Conservation (phyloP, 2,329 filamentous ascomycete genomes). For the Tolypocladium ovalisporum region DNA sequence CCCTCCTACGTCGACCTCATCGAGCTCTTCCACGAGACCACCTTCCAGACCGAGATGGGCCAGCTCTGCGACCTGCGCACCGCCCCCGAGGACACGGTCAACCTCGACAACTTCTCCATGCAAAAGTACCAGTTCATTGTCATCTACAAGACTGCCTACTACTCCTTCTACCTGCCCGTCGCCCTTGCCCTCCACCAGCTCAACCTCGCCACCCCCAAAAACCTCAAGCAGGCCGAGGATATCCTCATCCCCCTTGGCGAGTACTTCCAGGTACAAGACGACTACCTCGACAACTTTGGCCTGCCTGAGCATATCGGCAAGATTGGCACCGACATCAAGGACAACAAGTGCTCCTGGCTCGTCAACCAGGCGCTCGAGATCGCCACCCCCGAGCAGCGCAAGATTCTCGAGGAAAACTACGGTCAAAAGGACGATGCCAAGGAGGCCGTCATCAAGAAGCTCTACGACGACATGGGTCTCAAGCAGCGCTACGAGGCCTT, state of each 20-base stretch:
- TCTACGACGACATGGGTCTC: slow-evolving; percentile 78
- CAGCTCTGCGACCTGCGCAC: slow-evolving; percentile 93
- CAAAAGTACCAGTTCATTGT: slow-evolving; percentile 97
- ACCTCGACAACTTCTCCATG: slow-evolving; percentile 91
- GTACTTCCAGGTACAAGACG: slow-evolving; percentile 98
- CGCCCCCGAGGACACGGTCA: slow-evolving; percentile 84
- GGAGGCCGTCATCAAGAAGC: slow-evolving; percentile 77
- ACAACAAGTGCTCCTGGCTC: slow-evolving; percentile 99
- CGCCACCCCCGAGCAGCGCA: slow-evolving; percentile 73
- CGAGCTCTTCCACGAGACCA: slow-evolving; percentile 92
- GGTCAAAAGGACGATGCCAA: slow-evolving; percentile 77
- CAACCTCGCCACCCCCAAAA: slow-evolving; percentile 73
- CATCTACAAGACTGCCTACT: slow-evolving; percentile 99
- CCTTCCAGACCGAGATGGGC: slow-evolving; percentile 89
- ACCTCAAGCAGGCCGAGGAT: slow-evolving; percentile 78
- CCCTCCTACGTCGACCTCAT: slow-evolving; percentile 81
- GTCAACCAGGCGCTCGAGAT: slow-evolving; percentile 85
- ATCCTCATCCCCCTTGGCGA: slow-evolving; percentile 96
- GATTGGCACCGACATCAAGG: slow-evolving; percentile 96
- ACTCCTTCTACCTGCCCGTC: slow-evolving; percentile 97
- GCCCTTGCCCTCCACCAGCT: slow-evolving; percentile 81
- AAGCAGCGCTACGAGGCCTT: slow-evolving; percentile 77
- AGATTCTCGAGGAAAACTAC: slow-evolving; percentile 85
- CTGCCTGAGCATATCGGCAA: slow-evolving; percentile 90
- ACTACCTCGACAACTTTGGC: slow-evolving; percentile 97